A percentile compares a stretch with the other conserved stretches of the same genome.
Evolutionary conservation across 768 basidiomycete species (phyloP).

Genomic region (Clathrus columnatus): DNA sequence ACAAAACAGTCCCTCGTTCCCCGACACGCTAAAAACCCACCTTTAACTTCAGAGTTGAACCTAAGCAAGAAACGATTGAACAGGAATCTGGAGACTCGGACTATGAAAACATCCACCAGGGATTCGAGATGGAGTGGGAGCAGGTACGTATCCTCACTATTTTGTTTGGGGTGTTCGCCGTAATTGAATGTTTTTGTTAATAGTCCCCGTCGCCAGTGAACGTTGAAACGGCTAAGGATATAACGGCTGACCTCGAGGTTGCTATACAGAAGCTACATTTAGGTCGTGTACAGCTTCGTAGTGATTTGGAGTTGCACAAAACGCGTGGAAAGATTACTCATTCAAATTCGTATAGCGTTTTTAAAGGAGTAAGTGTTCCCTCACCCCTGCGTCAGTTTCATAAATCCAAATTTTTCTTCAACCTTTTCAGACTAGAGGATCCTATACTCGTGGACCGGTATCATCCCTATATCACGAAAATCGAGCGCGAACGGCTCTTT

Average conservation of each 20-base stretch:
- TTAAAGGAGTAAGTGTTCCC: not conserved
- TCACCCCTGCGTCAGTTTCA: not conserved
- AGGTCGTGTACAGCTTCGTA: not conserved
- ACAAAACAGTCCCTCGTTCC: too few species aligned
- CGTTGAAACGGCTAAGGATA: not conserved
- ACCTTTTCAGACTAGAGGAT: not conserved
- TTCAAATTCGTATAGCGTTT: not conserved
- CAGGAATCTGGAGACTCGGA: not conserved
- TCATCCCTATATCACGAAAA: not conserved
- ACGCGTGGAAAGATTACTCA: not conserved
- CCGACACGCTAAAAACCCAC: not conserved
- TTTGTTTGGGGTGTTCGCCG: not conserved
- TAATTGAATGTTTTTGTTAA: not conserved
- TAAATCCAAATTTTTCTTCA: not conserved
- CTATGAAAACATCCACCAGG: conserved; percentile 8
- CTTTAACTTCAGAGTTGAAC: not conserved
- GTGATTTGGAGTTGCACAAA: not conserved
- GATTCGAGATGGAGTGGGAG: not conserved
- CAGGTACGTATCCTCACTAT: not conserved
- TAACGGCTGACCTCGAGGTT: not conserved
- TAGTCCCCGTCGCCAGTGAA: not conserved
- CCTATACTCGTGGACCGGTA: not conserved
- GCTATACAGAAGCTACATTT: not conserved
- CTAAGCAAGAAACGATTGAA: not conserved
- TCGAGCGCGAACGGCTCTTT: not conserved